Evolutionary conservation across 768 basidiomycete genomes (phyloP).

Genomic region (Mycena filopes): DNA sequence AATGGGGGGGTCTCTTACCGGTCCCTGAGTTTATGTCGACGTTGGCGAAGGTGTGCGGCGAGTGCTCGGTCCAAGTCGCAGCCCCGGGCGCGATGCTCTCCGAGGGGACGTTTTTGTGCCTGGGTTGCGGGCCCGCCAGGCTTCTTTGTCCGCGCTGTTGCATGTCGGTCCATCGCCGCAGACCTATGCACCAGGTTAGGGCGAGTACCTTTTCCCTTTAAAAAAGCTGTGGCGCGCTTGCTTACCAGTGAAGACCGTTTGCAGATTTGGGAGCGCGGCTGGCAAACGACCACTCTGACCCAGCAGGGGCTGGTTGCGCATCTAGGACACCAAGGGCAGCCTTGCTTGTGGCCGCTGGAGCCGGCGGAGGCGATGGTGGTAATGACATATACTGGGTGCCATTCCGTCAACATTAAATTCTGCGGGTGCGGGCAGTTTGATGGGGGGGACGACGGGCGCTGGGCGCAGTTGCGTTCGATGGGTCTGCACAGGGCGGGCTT

Average conservation of each 20-base stretch:
- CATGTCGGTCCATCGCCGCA: neutral
- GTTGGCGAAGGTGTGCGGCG: neutral
- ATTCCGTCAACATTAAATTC: neutral
- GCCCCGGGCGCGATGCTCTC: neutral
- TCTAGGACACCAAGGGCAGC: neutral
- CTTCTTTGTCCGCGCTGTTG: neutral
- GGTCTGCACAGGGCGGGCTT: neutral
- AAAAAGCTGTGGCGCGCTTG: no score
- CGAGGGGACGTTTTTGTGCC: neutral
- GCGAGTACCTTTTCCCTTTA: no score
- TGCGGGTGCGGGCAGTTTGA: neutral
- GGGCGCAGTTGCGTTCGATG: neutral
- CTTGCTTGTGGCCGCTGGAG: neutral
- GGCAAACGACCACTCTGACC: neutral
- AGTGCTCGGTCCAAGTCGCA: neutral
- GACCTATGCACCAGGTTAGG: neutral
- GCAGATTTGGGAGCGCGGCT: neutral
- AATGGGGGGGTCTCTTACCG: neutral
- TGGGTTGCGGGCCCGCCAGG: neutral
- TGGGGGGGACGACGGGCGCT: no score
- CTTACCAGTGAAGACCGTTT: no score
- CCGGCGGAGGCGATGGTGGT: neutral
- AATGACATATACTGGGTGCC: neutral
- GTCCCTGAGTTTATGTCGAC: neutral
- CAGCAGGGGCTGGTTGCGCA: neutral